phyloP scores from a whole-genome alignment of 345 rosid genomes.

The Cochlearia excelsa region DNA sequence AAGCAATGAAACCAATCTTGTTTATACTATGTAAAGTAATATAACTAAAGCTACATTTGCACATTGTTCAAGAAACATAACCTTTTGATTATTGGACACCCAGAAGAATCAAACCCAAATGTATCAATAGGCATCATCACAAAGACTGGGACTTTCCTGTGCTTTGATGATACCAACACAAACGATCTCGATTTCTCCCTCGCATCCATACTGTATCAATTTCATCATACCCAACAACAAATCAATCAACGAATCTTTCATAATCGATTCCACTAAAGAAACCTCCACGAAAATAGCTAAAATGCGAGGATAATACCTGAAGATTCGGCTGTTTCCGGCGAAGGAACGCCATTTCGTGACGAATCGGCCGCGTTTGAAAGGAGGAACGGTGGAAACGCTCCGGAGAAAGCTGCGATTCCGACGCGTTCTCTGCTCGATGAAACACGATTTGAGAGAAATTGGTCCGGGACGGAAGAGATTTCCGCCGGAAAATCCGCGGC shows the following conservation, averaged over 20 bases:
- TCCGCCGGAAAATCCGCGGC: slow-evolving; percentile 39
- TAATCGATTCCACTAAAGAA: slow-evolving; percentile 20
- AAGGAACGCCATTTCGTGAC: slow-evolving; percentile 41
- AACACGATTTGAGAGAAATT: slow-evolving; percentile 34
- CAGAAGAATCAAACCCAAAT: slow-evolving; percentile 52
- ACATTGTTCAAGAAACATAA: slow-evolving; percentile 17
- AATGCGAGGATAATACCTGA: slow-evolving; percentile 36
- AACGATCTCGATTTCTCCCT: slow-evolving; percentile 52
- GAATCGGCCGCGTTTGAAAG: slow-evolving; percentile 41
- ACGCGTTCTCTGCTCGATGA: slow-evolving; percentile 36
- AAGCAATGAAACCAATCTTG: neutral
- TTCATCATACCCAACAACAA: slow-evolving; percentile 16
- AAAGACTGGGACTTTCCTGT: slow-evolving; percentile 53
- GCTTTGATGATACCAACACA: slow-evolving; percentile 52
- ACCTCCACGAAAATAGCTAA: neutral
- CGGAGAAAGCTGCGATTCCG: slow-evolving; percentile 43
- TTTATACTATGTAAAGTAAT: slow-evolving; percentile 23
- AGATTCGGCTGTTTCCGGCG: slow-evolving; percentile 43
- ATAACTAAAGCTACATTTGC: slow-evolving; percentile 9
- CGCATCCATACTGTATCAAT: slow-evolving; percentile 55
- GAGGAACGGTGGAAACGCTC: slow-evolving; percentile 45
- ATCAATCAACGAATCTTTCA: slow-evolving; percentile 6
- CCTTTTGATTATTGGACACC: slow-evolving; percentile 56
- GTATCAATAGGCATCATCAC: slow-evolving; percentile 59
- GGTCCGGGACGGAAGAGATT: slow-evolving; percentile 31